Evolutionary conservation across 2,329 filamentous ascomycete genomes (phyloP).

Genomic region (Penicillium sp.): DNA sequence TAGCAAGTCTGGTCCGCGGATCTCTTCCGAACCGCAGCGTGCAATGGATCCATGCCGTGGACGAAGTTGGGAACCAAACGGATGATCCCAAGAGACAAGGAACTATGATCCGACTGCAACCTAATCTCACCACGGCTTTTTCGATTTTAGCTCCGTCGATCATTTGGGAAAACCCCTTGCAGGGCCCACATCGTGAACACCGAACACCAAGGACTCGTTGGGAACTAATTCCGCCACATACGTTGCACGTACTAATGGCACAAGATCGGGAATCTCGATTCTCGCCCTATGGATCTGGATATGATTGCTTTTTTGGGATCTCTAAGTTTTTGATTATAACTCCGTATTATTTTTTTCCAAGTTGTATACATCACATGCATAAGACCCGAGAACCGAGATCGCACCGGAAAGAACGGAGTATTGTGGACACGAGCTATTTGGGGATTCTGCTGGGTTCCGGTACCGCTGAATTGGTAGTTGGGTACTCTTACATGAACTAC

Average conservation of each 20-base stretch:
- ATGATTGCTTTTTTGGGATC: too few species aligned
- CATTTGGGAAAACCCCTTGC: not conserved
- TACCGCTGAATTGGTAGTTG: not conserved
- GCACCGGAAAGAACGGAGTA: not conserved
- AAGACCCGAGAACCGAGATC: not conserved
- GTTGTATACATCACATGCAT: not conserved
- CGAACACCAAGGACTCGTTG: not conserved
- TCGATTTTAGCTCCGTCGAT: not conserved
- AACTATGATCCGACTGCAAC: not conserved
- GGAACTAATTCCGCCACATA: not conserved
- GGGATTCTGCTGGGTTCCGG: not conserved
- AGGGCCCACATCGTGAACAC: not conserved
- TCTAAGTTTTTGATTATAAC: too few species aligned
- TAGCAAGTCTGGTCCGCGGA: not conserved
- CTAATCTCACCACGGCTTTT: not conserved
- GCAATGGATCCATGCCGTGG: not conserved
- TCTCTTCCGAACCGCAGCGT: not conserved
- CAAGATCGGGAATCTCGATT: too few species aligned
- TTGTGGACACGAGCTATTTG: not conserved
- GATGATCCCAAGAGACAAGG: not conserved
- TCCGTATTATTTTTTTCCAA: not conserved
- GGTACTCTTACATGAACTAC: not conserved
- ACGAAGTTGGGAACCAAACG: not conserved
- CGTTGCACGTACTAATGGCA: not conserved
- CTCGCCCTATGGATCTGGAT: too few species aligned